Base-by-base conservation (phyloP, 352 stramenopile genomes). In the Globisporangium apiculatum region DNA sequence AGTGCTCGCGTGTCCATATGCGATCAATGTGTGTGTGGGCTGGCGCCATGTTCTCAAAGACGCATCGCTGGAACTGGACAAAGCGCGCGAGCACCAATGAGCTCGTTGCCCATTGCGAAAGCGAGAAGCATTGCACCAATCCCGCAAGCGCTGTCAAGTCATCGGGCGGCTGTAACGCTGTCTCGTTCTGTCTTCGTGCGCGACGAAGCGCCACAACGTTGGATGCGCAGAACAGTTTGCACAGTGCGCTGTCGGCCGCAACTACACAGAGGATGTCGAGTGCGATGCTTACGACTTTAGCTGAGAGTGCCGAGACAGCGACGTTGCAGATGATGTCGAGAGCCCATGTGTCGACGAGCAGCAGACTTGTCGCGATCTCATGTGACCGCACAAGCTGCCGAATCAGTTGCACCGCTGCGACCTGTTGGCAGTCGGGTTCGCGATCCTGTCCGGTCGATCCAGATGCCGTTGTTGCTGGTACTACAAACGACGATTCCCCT, bases 331-430 rank as follows among this genome's bases (percentile, higher is more conserved):
- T 15, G 14, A 57, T 56, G 7, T 52, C 47, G 40, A 56, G 18
- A 15, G 53, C 40, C 59, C 59, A 60, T 4, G 40, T 55, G 40
- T 65, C 60, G 2, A 48, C 36, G 17, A 60, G 15, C 24, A 60
- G 47, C 18, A 47, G 42, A 47, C 15, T 48, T 4, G 18, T 17
- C 24, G 48, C 54, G 38, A 65, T 55, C 7, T 56, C 48, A 12
- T 43, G 47, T 46, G 48, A 41, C 12, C 48, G 38, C 31, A 57
- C 12, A 6, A 60, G 38, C 31, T 60, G 48, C 14, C 17, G 12
- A 5, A 65, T 53, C 6, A 60, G 53, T 15, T n/a, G 9, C 5
- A 60, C 17, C 1, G 52, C 53, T 42, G 59, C 48, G 7, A 35
- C 18, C 36, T 65, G 59, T 3, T 60, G 31, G 1, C 4, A 41